Evolutionary conservation across 2,329 filamentous ascomycete genomes (phyloP).

Genomic region (Phyllosticta citriasiana): DNA sequence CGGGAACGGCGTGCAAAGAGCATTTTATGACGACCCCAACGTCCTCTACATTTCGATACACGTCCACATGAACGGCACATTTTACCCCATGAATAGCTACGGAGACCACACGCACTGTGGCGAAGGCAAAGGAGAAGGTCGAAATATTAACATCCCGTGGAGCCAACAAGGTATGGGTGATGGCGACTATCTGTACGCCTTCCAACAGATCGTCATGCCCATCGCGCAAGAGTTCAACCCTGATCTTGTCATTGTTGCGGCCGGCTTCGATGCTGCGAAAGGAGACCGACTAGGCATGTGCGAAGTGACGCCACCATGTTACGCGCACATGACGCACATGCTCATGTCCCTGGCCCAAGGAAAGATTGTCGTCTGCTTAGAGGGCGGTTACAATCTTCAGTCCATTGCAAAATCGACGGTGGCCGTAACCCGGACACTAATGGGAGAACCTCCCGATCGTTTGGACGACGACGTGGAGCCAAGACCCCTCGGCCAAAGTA

Average conservation of each 20-base stretch:
- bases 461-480: constrained; percentile 29
- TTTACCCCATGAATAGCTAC: constrained; percentile 63
- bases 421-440: constrained; percentile 82
- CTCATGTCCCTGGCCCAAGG: constrained; percentile 88
- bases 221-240: constrained; percentile 89
- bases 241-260: constrained; percentile 88
- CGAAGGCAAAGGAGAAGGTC: constrained; percentile 46
- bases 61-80: constrained; percentile 71
- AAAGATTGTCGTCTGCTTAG: constrained; percentile 83
- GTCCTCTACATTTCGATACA: constrained; percentile 93
- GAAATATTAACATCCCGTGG: constrained; percentile 62
- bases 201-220: constrained; percentile 93
- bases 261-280: constrained; percentile 90
- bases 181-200: constrained; percentile 92
- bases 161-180: constrained; percentile 73
- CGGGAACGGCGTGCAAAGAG: constrained; percentile 90
- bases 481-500: constrained; percentile 29
- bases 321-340: constrained; percentile 99
- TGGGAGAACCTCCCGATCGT: constrained; percentile 80
- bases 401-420: constrained; percentile 90
- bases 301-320: constrained; percentile 82
- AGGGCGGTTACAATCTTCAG: constrained; percentile 88
- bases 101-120: constrained; percentile 53
- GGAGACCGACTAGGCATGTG: constrained; percentile 90
- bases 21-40: constrained; percentile 90